Base-by-base conservation (phyloP, 176 grass and related monocot species). In the Carex pumila region DNA sequence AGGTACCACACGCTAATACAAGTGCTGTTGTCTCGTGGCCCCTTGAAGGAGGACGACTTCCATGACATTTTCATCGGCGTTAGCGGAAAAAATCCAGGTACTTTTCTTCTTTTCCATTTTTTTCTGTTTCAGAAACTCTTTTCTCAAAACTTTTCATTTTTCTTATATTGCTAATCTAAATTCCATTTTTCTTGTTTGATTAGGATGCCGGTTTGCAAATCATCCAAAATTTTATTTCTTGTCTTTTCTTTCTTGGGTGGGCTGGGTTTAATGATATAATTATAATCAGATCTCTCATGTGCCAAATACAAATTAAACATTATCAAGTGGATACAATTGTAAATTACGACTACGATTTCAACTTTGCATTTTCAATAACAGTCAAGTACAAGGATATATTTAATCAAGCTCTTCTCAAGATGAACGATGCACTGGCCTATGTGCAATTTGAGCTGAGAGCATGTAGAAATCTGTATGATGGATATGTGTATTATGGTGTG, bases 401-500 rank as follows among this genome's bases (percentile, higher is more conserved):
- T 81, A 92, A 93, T 12, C 88, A 95, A 41, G 86, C 68, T 32
- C 88, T 95, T 86, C 86, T 91, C 45, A 93, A 90, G 65, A 90
- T 95, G 81, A 98, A 98, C 39, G 91, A 93, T 65, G 91, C 91
- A 6, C 86, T 98, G 2, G 60, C 87, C 9, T 98, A 87, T 43
- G 82, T 95, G 80, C 88, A 95, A 78, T 90, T 98, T 62, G 91
- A 98, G 84, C 71, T 98, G 64, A 84, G 96, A 85, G 96, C 96
- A 43, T 93, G 96, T 84, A 87, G 88, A 68, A 88, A 98, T 66
- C 95, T 95, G 47, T 92, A 98, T 67, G 83, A 95, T 84, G 95
- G 95, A 36, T 83, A 58, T 3, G 83, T 98, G 17, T 89, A 93
- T 39, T 95, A 95, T 61, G 88, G 89, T 80, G 88, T 98, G 63